Evolutionary conservation across 768 basidiomycete species (phyloP).

Genomic region (Amyloporia xantha): DNA sequence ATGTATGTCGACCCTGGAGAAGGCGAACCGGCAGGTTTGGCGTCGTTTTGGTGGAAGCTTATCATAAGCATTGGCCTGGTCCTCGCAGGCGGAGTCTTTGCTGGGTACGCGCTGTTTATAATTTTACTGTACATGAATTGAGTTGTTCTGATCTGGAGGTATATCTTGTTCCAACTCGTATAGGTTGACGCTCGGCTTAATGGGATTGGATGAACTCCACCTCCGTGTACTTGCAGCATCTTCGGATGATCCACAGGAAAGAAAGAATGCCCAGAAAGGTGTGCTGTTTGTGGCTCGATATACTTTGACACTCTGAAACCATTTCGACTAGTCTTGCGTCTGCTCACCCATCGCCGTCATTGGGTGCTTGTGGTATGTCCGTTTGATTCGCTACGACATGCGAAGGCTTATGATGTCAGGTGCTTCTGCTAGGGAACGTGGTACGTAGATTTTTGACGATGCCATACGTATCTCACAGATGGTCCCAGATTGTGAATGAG

Average conservation of each 20-base stretch:
- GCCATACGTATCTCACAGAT: neutral
- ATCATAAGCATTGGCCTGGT: slow-evolving; percentile 63
- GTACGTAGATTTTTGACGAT: slow-evolving; percentile 32
- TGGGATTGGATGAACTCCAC: slow-evolving; percentile 91
- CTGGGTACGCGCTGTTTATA: slow-evolving; percentile 49
- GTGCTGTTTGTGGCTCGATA: no score
- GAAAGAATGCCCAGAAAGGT: slow-evolving; percentile 68
- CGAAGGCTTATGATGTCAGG: slow-evolving; percentile 33
- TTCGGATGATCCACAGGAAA: slow-evolving; percentile 67
- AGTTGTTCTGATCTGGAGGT: no score
- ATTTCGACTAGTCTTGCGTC: slow-evolving; percentile 32
- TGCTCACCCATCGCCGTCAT: slow-evolving; percentile 47
- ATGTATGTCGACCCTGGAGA: neutral
- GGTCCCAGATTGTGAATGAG: slow-evolving; percentile 65
- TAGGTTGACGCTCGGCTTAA: slow-evolving; percentile 84
- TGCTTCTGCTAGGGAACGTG: slow-evolving; percentile 84
- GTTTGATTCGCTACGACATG: neutral
- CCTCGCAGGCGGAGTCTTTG: slow-evolving; percentile 84
- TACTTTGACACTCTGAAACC: neutral
- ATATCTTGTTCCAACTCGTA: no score
- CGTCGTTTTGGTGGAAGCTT: slow-evolving; percentile 73
- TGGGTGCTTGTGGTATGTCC: slow-evolving; percentile 83
- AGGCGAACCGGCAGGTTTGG: slow-evolving; percentile 37
- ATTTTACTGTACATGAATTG: neutral
- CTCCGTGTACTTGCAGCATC: slow-evolving; percentile 79